Percentiles rank a stretch among this genome's conserved stretches.
These are phyloP conservation scores for Phragmites australis DNA, from an alignment of 176 grass and related monocot genomes.

Conservation along the genomic window DNA sequence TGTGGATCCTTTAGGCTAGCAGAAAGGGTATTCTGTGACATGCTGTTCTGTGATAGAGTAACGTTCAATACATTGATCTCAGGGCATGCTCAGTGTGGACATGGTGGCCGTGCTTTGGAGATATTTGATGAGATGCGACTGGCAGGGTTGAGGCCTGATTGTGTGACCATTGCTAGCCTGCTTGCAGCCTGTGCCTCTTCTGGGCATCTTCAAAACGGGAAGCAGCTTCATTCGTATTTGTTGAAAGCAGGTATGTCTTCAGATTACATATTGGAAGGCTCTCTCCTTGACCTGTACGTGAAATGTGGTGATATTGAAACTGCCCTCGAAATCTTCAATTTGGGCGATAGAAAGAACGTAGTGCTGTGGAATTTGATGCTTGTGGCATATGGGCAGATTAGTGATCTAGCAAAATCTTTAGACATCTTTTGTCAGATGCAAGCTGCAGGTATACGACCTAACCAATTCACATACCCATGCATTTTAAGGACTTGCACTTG, in stretches of 20 bases:
- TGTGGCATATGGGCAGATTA: conserved; percentile 61
- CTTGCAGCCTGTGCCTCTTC: conserved; percentile 52
- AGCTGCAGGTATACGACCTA: conserved; percentile 46
- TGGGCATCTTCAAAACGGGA: conserved; percentile 56
- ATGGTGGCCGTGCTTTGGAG: conserved; percentile 40
- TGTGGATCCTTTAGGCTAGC: conserved; percentile 37
- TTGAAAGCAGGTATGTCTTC: conserved; percentile 59
- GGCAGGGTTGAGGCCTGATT: conserved; percentile 51
- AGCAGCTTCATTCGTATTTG: conserved; percentile 54
- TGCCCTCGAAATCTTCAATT: conserved; percentile 52
- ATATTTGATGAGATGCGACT: conserved; percentile 51
- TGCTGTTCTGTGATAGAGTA: conserved; percentile 49
- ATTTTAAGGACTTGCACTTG: conserved; percentile 70
- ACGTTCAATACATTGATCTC: conserved; percentile 67
- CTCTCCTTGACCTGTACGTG: conserved; percentile 69
- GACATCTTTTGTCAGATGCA: conserved; percentile 65
- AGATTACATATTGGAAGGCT: conserved; percentile 72
- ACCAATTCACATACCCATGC: conserved; percentile 78
- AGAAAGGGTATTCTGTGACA: conserved; percentile 56
- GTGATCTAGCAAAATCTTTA: conserved; percentile 59
- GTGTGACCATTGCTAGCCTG: conserved; percentile 57
- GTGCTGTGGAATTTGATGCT: conserved; percentile 81
- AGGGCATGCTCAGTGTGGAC: conserved; percentile 57
- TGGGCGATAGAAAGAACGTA: conserved; percentile 53
- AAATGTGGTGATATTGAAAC: conserved; percentile 54